Percentiles rank a stretch among this genome's conserved stretches.
phyloP scores from a whole-genome alignment of 2,329 filamentous ascomycete species.

The Fusarium guadeloupense region DNA sequence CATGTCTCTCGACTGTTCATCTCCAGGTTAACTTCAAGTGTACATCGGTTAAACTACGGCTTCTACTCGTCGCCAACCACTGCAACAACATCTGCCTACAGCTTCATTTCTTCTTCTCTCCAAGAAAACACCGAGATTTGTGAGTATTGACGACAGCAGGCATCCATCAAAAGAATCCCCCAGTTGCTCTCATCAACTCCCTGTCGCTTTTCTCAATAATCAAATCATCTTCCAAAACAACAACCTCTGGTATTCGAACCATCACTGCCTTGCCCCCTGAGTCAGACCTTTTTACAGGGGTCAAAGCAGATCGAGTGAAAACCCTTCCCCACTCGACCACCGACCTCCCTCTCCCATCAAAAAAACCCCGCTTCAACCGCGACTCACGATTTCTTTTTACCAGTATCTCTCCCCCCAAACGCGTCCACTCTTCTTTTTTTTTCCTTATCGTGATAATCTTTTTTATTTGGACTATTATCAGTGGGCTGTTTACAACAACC shows the following conservation, averaged over 20 bases:
- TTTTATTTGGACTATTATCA: conserved; percentile 3
- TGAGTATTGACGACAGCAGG: neutral
- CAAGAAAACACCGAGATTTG: too few relatives aligned
- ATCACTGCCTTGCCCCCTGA: conserved; percentile 35
- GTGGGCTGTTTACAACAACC: neutral
- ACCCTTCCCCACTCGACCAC: conserved; percentile 48
- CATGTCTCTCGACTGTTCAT: too few relatives aligned
- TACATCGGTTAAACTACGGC: conserved; percentile 13
- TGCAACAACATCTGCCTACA: neutral
- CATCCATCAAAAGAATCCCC: neutral
- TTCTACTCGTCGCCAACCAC: conserved; percentile 23
- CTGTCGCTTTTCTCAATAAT: neutral
- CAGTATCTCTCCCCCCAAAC: conserved; percentile 32
- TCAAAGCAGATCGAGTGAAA: conserved; percentile 15
- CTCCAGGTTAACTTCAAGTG: too few relatives aligned
- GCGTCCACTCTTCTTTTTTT: conserved; percentile 12
- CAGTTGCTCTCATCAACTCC: neutral
- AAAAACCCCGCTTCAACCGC: conserved; percentile 37
- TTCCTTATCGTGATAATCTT: conserved; percentile 32
- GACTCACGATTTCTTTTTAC: conserved; percentile 37
- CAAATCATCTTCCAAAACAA: conserved; percentile 16
- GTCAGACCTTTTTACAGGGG: conserved; percentile 22
- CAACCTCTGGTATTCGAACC: conserved; percentile 39
- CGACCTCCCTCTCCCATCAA: conserved; percentile 15
- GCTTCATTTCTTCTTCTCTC: neutral